A percentile compares a stretch with the other conserved stretches of the same genome.
Evolutionary conservation across 441 rosid genomes (phyloP).

Genomic region (Dalechampia spathulata): DNA sequence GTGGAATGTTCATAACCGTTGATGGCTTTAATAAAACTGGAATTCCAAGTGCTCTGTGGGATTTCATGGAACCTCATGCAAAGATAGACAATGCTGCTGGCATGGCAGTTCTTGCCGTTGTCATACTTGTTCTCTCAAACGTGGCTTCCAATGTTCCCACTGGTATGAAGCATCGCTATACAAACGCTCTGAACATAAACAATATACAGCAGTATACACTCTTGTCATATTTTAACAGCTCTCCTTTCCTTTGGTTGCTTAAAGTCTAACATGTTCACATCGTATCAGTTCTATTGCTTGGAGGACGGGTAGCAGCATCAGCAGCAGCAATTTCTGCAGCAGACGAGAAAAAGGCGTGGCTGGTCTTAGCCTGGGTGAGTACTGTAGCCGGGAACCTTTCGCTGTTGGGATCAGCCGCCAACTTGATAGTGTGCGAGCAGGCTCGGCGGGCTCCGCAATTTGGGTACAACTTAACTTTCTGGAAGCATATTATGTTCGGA

Average conservation of each 20-base stretch:
- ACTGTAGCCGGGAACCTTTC: constrained; percentile 74
- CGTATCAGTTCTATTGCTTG: constrained; percentile 56
- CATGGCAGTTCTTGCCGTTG: constrained; percentile 23
- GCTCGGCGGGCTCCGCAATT: constrained; percentile 50
- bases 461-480: constrained; percentile 54
- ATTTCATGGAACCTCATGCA: constrained; percentile 27
- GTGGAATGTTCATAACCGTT: constrained; percentile 38
- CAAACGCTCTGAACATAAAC: too few relatives aligned
- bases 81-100: constrained; percentile 20
- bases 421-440: constrained; percentile 85
- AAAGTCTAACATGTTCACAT: neutral
- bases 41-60: constrained; percentile 29
- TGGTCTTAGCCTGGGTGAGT: constrained; percentile 78
- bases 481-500: constrained; percentile 67
- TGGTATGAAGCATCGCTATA: too few relatives aligned
- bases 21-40: constrained; percentile 34
- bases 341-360: constrained; percentile 73
- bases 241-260: too few relatives aligned
- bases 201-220: too few relatives aligned
- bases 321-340: constrained; percentile 40
- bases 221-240: too few relatives aligned
- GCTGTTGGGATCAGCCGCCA: constrained; percentile 71
- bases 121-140: constrained; percentile 30
- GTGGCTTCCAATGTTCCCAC: constrained; percentile 37
- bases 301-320: constrained; percentile 61